Percentiles rank a stretch among this genome's conserved stretches.
Conservation (phyloP, 2,329 filamentous ascomycete species). For the Apiospora aurea region DNA sequence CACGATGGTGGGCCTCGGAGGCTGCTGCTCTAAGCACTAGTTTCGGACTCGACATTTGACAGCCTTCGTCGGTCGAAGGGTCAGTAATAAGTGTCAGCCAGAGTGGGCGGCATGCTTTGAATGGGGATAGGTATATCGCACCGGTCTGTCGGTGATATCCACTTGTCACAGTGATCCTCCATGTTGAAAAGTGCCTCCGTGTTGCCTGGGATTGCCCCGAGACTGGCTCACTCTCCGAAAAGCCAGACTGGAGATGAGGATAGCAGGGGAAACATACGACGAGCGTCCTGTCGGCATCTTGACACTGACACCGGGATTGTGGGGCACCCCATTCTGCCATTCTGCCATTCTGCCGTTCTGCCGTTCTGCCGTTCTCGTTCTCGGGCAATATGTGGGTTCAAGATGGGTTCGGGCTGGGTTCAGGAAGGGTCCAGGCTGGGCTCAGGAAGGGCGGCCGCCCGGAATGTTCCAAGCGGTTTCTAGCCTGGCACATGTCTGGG, state of each 20-base stretch:
- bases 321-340: not conserved
- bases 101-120: not conserved
- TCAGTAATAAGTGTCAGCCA: not conserved
- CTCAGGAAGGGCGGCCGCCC: not conserved
- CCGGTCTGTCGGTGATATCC: not conserved
- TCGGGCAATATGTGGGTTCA: not conserved
- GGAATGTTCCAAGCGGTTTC: slow-evolving; percentile 18
- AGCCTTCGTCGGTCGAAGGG: not conserved
- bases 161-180: not conserved
- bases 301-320: not conserved
- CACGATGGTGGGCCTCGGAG: not conserved
- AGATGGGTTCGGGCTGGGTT: not conserved
- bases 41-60: not conserved
- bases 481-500: slow-evolving; percentile 12
- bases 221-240: too few relatives aligned
- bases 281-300: not conserved
- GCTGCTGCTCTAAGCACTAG: slow-evolving; percentile 16
- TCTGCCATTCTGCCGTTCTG: not conserved
- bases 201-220: too few relatives aligned
- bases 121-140: not conserved
- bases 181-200: not conserved
- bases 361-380: not conserved
- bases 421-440: too few relatives aligned
- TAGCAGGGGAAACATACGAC: too few relatives aligned
- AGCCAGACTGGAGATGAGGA: too few relatives aligned